Conservation (phyloP, 768 basidiomycete species). For the Kwoniella dendrophila region DNA sequence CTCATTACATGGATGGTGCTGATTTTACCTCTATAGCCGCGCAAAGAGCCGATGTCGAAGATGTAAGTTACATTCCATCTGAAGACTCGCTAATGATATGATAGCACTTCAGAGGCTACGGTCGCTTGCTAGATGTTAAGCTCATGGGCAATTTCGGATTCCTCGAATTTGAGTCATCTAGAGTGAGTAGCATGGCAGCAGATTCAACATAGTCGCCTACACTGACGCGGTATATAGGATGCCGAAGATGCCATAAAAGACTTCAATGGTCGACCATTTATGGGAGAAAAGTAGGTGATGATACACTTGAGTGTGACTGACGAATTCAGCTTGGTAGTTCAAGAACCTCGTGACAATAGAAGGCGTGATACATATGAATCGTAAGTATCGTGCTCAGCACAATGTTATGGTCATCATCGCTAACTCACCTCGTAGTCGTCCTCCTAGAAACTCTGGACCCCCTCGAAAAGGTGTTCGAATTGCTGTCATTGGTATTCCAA, state of each 20-base stretch:
- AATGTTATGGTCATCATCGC: constrained; percentile 22
- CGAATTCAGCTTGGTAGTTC: constrained; percentile 76
- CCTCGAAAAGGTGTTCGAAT: constrained; percentile 62
- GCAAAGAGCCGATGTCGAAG: constrained; percentile 53
- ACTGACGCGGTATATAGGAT: constrained; percentile 62
- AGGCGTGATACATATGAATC: constrained; percentile 74
- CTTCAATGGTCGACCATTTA: constrained; percentile 84
- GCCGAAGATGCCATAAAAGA: constrained; percentile 89
- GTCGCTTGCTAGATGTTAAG: constrained; percentile 79
- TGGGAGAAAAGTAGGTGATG: constrained; percentile 72
- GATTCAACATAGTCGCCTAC: not conserved
- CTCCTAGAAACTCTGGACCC: constrained; percentile 33
- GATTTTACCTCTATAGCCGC: constrained; percentile 29
- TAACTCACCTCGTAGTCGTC: constrained; percentile 10
- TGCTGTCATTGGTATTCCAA: constrained; percentile 82
- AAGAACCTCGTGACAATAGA: constrained; percentile 81
- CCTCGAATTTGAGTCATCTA: constrained; percentile 87
- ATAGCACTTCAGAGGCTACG: constrained; percentile 72
- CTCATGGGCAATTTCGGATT: constrained; percentile 98
- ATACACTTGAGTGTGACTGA: not conserved
- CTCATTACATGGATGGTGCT: not conserved
- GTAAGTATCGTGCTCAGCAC: constrained; percentile 44
- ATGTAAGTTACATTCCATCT: constrained; percentile 30
- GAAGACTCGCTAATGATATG: not conserved
- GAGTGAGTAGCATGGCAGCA: constrained; percentile 60